Conservation (phyloP, 371 early-diverging fungal species). For the Mortierella sp. region DNA sequence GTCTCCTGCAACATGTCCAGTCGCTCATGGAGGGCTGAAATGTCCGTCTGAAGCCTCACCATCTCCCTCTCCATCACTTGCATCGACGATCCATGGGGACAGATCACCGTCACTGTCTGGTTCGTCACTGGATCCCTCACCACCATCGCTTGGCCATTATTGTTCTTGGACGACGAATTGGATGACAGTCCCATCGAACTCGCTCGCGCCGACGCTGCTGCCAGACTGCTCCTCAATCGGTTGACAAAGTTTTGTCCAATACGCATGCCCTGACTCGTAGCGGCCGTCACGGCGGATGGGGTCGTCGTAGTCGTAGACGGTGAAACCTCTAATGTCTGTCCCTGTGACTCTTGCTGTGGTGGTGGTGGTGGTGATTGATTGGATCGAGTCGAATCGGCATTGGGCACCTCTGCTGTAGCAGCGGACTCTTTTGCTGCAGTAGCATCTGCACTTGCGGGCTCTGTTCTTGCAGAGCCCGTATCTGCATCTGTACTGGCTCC, state of each 20-base stretch:
- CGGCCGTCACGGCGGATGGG: no score
- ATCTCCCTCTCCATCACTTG: constrained; percentile 36
- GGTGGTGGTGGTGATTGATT: background rate
- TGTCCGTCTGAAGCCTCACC: constrained; percentile 38
- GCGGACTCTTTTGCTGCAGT: no score
- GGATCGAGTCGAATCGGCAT: no score
- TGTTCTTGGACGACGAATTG: background rate
- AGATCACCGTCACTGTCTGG: constrained; percentile 30
- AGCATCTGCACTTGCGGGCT: no score
- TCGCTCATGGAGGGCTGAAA: constrained; percentile 42
- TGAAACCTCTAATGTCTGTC: constrained; percentile 11
- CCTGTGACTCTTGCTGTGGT: background rate
- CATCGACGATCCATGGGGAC: constrained; percentile 27
- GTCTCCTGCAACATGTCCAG: constrained; percentile 45
- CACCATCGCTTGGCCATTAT: constrained; percentile 24
- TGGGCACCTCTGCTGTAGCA: no score
- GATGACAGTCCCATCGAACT: constrained; percentile 26
- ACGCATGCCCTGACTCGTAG: constrained; percentile 21
- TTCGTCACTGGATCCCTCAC: constrained; percentile 32
- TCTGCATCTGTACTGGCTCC: constrained; percentile 22
- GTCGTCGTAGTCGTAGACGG: constrained; percentile 7
- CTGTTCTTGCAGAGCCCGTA: background rate
- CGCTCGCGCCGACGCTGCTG: constrained; percentile 45
- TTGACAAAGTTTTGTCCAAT: constrained; percentile 37
- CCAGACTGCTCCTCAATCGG: constrained; percentile 38